Conservation (phyloP, 2,329 filamentous ascomycete genomes). For the Scedosporium apiospermum region DNA sequence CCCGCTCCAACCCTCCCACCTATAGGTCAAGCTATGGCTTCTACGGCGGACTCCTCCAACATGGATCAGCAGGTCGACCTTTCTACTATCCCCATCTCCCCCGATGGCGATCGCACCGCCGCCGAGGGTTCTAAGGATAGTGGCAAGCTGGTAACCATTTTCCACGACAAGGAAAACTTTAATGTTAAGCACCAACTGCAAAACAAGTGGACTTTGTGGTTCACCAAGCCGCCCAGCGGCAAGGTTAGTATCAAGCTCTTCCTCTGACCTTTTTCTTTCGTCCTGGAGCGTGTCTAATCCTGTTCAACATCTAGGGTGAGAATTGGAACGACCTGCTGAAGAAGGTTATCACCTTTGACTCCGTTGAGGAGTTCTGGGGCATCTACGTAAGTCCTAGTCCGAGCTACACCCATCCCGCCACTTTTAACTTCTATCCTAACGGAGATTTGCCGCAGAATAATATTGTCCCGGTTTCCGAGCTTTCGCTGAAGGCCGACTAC, state of each 20-base stretch:
- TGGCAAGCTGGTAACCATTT: constrained; percentile 75
- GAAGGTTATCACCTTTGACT: constrained; percentile 97
- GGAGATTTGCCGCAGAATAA: constrained; percentile 65
- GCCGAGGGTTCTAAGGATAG: constrained; percentile 34
- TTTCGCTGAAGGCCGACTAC: constrained; percentile 97
- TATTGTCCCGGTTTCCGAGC: constrained; percentile 89
- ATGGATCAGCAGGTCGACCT: constrained; percentile 53
- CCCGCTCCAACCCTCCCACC: background rate
- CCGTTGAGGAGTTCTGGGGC: constrained; percentile 98
- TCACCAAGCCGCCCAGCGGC: constrained; percentile 93
- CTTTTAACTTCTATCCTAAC: constrained; percentile 5
- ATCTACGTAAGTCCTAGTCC: constrained; percentile 68
- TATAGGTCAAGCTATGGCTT: constrained; percentile 20
- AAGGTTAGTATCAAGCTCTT: constrained; percentile 51
- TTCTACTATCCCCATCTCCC: constrained; percentile 58
- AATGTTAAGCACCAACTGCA: constrained; percentile 98
- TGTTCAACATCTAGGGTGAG: constrained; percentile 56
- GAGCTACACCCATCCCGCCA: constrained; percentile 6
- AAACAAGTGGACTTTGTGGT: constrained; percentile 98
- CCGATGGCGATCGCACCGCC: constrained; percentile 44
- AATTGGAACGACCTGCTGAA: constrained; percentile 99
- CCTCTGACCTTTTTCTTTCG: background rate
- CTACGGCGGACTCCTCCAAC: constrained; percentile 18
- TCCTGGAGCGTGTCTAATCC: constrained; percentile 13
- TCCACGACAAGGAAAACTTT: constrained; percentile 98